These are phyloP conservation scores for Rugonectria rugulosa DNA, from an alignment of 2,329 filamentous ascomycete genomes.

Conservation along the genomic window DNA sequence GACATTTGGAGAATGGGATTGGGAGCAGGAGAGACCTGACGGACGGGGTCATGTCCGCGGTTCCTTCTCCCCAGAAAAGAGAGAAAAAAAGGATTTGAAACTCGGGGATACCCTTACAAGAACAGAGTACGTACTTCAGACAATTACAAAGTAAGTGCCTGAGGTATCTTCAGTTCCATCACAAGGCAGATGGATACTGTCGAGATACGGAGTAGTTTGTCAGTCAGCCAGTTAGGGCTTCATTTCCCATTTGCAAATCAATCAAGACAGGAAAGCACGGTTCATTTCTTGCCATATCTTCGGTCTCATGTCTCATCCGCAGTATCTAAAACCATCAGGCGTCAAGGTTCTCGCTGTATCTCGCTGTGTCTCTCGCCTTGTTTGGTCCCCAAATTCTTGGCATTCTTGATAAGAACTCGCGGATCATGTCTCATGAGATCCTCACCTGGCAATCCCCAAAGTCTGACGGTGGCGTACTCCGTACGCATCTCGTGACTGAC, in stretches of 20 bases:
- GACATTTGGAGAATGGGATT: background rate
- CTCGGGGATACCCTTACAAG: background rate
- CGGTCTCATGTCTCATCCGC: background rate
- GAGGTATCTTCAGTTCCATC: background rate
- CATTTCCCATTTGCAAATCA: background rate
- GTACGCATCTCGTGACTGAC: background rate
- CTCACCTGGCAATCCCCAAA: constrained; percentile 1
- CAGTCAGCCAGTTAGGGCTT: background rate
- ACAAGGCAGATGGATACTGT: background rate
- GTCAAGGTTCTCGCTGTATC: constrained; percentile 8
- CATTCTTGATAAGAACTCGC: constrained; percentile 9
- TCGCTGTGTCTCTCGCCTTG: background rate
- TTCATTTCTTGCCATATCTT: background rate
- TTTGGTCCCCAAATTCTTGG: constrained; percentile 1
- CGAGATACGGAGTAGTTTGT: background rate
- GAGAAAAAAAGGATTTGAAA: background rate
- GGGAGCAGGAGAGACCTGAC: background rate
- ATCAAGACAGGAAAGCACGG: background rate
- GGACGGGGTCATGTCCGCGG: background rate
- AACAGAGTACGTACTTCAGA: too few species aligned
- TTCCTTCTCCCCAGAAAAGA: background rate
- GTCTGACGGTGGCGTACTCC: background rate
- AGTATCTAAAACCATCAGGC: constrained; percentile 6
- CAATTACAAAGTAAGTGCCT: background rate
- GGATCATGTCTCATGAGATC: constrained; percentile 1